Conservation (phyloP, 2,329 filamentous ascomycete genomes). For the Stylonectria norvegica region DNA sequence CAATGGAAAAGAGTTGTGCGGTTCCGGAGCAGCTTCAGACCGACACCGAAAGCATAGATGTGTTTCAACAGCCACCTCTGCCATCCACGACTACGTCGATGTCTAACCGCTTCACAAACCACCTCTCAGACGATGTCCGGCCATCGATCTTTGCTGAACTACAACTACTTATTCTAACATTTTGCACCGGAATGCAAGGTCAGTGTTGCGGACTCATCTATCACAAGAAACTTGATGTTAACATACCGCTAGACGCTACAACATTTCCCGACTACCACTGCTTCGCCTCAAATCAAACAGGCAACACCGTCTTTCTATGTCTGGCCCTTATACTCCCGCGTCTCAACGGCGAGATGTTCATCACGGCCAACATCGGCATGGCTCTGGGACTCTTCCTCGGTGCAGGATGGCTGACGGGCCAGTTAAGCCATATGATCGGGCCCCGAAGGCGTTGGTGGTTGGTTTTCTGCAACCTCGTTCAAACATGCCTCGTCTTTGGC, state of each 20-base stretch:
- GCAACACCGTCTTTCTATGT: constrained; percentile 59
- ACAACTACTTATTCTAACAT: constrained; percentile 45
- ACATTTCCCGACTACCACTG: constrained; percentile 60
- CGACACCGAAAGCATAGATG: too few relatives aligned
- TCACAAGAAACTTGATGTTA: not conserved
- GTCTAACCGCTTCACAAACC: constrained; percentile 2
- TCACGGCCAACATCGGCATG: constrained; percentile 51
- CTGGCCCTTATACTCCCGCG: constrained; percentile 49
- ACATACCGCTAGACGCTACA: constrained; percentile 44
- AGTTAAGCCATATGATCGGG: constrained; percentile 52
- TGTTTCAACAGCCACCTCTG: too few relatives aligned
- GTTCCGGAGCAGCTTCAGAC: too few relatives aligned
- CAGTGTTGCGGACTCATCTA: not conserved
- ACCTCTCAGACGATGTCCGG: constrained; percentile 32
- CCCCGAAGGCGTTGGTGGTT: constrained; percentile 52
- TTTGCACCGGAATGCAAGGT: constrained; percentile 52
- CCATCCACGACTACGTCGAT: not conserved
- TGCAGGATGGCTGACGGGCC: constrained; percentile 54
- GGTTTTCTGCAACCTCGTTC: constrained; percentile 51
- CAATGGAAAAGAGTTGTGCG: too few relatives aligned
- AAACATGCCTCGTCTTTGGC: constrained; percentile 51
- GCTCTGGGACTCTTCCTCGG: constrained; percentile 55
- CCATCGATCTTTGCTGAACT: constrained; percentile 42
- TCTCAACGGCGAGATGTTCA: constrained; percentile 47
- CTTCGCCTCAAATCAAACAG: constrained; percentile 63